phyloP scores from a whole-genome alignment of 2,329 filamentous ascomycete genomes.

The Aspergillus aculeatus region DNA sequence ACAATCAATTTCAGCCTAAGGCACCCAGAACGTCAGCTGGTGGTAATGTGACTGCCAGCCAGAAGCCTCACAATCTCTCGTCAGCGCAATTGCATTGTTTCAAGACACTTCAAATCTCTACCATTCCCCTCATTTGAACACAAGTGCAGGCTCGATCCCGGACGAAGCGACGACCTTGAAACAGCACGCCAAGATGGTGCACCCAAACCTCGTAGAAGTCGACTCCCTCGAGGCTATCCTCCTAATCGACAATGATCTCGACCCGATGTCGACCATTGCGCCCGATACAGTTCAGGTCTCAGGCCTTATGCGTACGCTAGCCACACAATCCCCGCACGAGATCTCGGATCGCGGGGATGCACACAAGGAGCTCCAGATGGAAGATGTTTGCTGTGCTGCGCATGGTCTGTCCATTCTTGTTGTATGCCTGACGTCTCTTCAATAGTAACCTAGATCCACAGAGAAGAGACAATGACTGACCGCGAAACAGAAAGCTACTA shows the following conservation, averaged over 20 bases:
- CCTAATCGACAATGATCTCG: conserved; percentile 57
- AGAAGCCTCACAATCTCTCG: neutral
- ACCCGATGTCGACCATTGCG: conserved; percentile 51
- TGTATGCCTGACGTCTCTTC: conserved; percentile 31
- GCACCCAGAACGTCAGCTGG: conserved; percentile 2
- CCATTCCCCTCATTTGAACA: neutral
- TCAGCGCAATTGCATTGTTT: neutral
- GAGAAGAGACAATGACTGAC: neutral
- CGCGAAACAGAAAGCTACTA: conserved; percentile 46
- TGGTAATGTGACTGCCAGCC: neutral
- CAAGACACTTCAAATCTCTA: neutral
- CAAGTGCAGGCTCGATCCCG: neutral
- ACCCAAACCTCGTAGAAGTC: conserved; percentile 37
- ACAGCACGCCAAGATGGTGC: conserved; percentile 8
- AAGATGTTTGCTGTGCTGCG: conserved; percentile 54
- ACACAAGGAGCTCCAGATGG: conserved; percentile 49
- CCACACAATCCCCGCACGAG: conserved; percentile 35
- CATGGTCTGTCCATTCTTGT: conserved; percentile 56
- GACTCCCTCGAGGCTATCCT: conserved; percentile 51
- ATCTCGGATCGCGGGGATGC: conserved; percentile 43
- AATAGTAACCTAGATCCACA: neutral
- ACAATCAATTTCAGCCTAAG: conserved; percentile 1
- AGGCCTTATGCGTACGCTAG: conserved; percentile 46
- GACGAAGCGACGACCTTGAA: neutral
- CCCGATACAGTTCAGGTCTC: conserved; percentile 45